phyloP scores from a whole-genome alignment of 2,329 filamentous ascomycete genomes.

The Curvularia eragrostidis region DNA sequence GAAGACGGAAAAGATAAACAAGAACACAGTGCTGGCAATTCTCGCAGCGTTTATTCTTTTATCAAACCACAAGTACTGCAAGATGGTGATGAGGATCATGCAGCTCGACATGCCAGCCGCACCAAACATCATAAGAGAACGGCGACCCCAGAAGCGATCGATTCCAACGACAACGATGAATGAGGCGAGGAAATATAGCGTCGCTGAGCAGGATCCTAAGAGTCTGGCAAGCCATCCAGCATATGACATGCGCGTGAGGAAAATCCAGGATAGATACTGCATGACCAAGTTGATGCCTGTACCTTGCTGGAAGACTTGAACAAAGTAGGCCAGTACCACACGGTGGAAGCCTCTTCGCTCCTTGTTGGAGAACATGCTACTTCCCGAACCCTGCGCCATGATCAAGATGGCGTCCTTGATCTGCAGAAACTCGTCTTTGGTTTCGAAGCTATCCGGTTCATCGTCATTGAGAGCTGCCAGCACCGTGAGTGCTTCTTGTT shows the following conservation, averaged over 20 bases:
- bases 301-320: constrained; percentile 55
- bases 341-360: constrained; percentile 53
- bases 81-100: constrained; percentile 42
- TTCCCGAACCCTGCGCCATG: constrained; percentile 38
- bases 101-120: constrained; percentile 44
- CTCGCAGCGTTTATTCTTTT: constrained; percentile 30
- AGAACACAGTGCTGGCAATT: constrained; percentile 66
- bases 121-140: constrained; percentile 47
- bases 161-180: constrained; percentile 49
- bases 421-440: constrained; percentile 51
- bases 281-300: constrained; percentile 43
- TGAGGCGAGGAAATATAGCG: constrained; percentile 47
- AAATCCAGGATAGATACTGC: constrained; percentile 58
- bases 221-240: constrained; percentile 52
- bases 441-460: constrained; percentile 34
- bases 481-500: constrained; percentile 51
- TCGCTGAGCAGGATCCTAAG: constrained; percentile 49
- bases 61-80: constrained; percentile 36
- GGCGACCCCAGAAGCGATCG: constrained; percentile 46
- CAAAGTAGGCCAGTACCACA: constrained; percentile 50
- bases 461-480: constrained; percentile 43
- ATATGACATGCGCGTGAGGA: constrained; percentile 59
- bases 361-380: constrained; percentile 37
- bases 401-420: constrained; percentile 45
- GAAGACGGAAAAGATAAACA: constrained; percentile 89